Conservation (phyloP, 176 grass and related monocot species). For the Metroxylon sagu region DNA sequence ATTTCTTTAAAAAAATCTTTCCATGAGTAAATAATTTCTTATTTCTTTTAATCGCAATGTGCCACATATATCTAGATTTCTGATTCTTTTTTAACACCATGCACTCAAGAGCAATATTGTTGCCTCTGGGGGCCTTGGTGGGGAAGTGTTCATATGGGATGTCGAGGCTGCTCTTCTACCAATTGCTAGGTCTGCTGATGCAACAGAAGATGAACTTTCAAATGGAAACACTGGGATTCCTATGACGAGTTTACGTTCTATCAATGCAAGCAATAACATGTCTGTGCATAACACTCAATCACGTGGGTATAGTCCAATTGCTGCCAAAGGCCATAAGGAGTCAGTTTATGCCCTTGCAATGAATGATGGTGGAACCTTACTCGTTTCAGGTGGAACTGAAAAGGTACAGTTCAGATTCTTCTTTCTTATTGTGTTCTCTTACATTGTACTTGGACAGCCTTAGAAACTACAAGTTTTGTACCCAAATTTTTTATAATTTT, state of each 20-base stretch:
- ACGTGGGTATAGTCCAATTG: slow-evolving; percentile 71
- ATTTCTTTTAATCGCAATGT: background rate
- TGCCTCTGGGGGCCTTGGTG: slow-evolving; percentile 85
- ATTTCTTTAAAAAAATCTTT: too few species aligned
- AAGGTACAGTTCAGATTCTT: slow-evolving; percentile 37
- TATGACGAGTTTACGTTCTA: slow-evolving; percentile 55
- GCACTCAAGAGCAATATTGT: slow-evolving; percentile 68
- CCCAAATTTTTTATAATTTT: background rate
- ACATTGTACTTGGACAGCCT: too few species aligned
- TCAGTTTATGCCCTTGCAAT: slow-evolving; percentile 98
- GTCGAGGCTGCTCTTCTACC: slow-evolving; percentile 72
- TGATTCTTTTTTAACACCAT: slow-evolving; percentile 20
- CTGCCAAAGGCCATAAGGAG: slow-evolving; percentile 87
- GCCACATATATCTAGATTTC: slow-evolving; percentile 1
- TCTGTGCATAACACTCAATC: slow-evolving; percentile 29
- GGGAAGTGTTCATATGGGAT: slow-evolving; percentile 97
- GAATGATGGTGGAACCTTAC: slow-evolving; percentile 78
- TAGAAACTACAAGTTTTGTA: background rate
- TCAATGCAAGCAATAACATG: slow-evolving; percentile 37
- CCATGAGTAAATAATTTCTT: too few species aligned
- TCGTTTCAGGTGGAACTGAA: slow-evolving; percentile 96
- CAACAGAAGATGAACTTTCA: slow-evolving; percentile 59
- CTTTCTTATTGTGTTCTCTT: background rate
- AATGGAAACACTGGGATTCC: slow-evolving; percentile 61
- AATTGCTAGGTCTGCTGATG: slow-evolving; percentile 52